phyloP scores from a whole-genome alignment of 352 stramenopile species.

The Phytophthora syringae region DNA sequence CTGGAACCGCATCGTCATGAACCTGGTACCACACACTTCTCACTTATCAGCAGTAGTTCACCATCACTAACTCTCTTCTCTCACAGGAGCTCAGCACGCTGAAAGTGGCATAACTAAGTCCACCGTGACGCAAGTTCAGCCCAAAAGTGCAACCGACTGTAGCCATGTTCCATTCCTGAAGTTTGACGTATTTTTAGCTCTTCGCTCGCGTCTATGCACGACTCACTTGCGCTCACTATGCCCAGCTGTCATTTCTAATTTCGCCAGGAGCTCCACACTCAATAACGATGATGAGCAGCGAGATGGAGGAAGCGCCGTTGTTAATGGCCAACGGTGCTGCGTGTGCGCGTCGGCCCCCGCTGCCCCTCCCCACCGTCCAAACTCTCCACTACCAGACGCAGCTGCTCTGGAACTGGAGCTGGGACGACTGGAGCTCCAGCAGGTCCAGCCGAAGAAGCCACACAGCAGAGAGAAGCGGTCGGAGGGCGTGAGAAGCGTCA shows the following conservation, averaged over 20 bases:
- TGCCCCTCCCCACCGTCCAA: conserved; percentile 4
- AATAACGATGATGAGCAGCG: conserved; percentile 10
- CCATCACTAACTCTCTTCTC: conserved; percentile 12
- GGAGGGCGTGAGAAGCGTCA: conserved; percentile 15
- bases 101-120: conserved; percentile 17
- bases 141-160: conserved; percentile 9
- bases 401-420: conserved; percentile 19
- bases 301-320: conserved; percentile 29
- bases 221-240: conserved; percentile 12
- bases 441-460: neutral
- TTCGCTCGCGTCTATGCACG: neutral
- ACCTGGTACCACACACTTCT: conserved; percentile 58
- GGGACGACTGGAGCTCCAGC: conserved; percentile 6
- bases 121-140: conserved; percentile 2
- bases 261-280: conserved; percentile 5
- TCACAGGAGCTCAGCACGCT: conserved; percentile 41
- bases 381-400: conserved; percentile 4
- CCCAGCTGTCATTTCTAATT: conserved; percentile 17
- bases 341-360: conserved; percentile 6
- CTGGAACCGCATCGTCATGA: conserved; percentile 88
- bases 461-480: conserved; percentile 2
- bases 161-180: conserved; percentile 31
- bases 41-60: neutral
- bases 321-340: conserved; percentile 17
- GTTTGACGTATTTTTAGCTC: conserved; percentile 33